A percentile compares a stretch with the other conserved stretches of the same genome.
phyloP scores from a whole-genome alignment of 768 basidiomycete genomes.

The Gloeostereum incarnatum region DNA sequence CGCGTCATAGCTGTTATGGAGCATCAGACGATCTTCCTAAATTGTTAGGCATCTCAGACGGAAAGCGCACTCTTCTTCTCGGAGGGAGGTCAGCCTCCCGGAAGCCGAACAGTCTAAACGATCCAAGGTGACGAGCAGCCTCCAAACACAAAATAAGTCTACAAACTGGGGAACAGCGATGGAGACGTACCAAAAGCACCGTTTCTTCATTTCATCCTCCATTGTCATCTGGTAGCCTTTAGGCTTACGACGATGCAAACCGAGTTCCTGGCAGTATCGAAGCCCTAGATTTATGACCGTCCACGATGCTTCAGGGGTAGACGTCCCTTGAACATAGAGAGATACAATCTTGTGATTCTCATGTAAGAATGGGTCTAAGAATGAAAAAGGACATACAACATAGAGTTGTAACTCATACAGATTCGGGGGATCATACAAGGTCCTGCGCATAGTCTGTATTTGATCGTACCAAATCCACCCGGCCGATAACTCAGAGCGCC shows the following conservation, averaged over 20 bases:
- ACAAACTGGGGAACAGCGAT: too few relatives aligned
- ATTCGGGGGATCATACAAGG: constrained; percentile 35
- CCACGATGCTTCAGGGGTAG: constrained; percentile 32
- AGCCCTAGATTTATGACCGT: constrained; percentile 34
- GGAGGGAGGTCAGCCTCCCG: background rate
- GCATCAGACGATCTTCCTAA: too few relatives aligned
- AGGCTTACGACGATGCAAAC: constrained; percentile 9
- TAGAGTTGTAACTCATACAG: constrained; percentile 49
- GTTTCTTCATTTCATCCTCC: background rate
- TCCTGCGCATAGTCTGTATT: constrained; percentile 40
- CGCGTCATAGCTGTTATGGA: constrained; percentile 51
- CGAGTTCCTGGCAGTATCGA: constrained; percentile 38
- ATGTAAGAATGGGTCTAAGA: background rate
- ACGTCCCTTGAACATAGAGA: constrained; percentile 24
- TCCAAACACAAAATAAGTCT: too few relatives aligned
- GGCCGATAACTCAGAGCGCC: background rate
- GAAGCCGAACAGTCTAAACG: background rate
- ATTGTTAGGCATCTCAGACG: background rate
- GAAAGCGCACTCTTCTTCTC: background rate
- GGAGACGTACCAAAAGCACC: too few relatives aligned
- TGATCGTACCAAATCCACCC: constrained; percentile 27
- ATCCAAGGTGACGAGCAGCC: background rate
- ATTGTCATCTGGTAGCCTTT: background rate
- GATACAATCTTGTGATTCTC: constrained; percentile 18
- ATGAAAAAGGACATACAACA: constrained; percentile 19